Evolutionary conservation across 2,329 filamentous ascomycete genomes (phyloP).

Genomic region (Ophiostoma angusticollis): DNA sequence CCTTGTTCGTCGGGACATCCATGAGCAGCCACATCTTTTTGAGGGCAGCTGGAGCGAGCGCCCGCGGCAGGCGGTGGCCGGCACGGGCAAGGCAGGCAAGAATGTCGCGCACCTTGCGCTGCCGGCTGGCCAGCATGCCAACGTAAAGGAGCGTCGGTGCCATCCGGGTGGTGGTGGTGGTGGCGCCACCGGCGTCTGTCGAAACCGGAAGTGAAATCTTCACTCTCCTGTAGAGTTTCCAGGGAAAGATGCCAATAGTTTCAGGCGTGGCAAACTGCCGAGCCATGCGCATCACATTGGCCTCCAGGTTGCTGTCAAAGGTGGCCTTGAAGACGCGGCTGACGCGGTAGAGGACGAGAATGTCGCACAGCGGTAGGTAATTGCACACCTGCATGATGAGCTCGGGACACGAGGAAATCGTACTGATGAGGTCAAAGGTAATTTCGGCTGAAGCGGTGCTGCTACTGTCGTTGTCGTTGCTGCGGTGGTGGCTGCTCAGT

Average conservation of each 20-base stretch:
- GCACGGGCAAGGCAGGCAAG: conserved; percentile 44
- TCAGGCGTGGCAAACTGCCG: conserved; percentile 36
- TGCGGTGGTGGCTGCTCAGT: not conserved
- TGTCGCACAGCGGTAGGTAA: conserved; percentile 39
- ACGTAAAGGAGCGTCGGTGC: conserved; percentile 44
- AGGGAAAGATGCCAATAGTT: conserved; percentile 46
- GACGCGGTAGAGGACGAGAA: conserved; percentile 52
- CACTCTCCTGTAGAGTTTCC: conserved; percentile 38
- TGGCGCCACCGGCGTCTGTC: too few species aligned
- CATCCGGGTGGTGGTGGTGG: too few species aligned
- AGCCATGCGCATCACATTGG: conserved; percentile 44
- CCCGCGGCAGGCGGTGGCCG: conserved; percentile 42
- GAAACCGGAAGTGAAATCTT: not conserved
- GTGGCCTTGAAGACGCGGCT: conserved; percentile 49
- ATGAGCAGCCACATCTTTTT: conserved; percentile 62
- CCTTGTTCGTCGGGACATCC: conserved; percentile 46
- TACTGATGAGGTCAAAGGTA: conserved; percentile 29
- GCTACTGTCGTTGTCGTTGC: not conserved
- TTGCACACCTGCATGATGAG: conserved; percentile 42
- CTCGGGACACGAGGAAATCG: conserved; percentile 32
- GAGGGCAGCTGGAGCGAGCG: conserved; percentile 24
- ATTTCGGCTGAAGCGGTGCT: not conserved
- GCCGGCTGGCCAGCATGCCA: conserved; percentile 48
- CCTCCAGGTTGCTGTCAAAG: conserved; percentile 45
- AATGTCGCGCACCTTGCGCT: conserved; percentile 47